Base-by-base conservation (phyloP, 805 yeast species). In the Wickerhamomyces subpelliculosus region DNA sequence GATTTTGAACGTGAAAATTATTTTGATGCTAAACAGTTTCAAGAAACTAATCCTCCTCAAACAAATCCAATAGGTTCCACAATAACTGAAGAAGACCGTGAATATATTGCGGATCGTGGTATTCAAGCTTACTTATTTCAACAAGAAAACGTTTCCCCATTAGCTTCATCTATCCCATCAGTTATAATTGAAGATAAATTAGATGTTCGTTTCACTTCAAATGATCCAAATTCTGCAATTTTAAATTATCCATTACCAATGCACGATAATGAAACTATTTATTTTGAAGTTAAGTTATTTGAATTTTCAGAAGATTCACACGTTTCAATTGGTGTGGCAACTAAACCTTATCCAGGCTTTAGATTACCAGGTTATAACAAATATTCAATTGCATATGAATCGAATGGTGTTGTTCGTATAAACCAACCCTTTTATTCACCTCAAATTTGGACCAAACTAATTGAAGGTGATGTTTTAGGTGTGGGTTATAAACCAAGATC, bases 291-390 rank as follows among this genome's bases (percentile, higher is more conserved):
- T 29, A 93, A 93, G 53, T 72, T 93, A 2, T 88, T 78, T 60
- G 87, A 82, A 28, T 67, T 74, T 37, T 78, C 83, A 2, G 56
- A 49, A n/a, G 62, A 57, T 30, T 60, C 74, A 0, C 40, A 62
- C 0, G 65, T 90, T 1, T 76, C 95, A 0, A 67, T 93, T 16
- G 98, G 98, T 0, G 54, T 93, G 4, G 72, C 89, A 1, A 76
- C 94, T 0, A 75, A 78, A 45, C 98, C 98, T 7, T 93, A 93
- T 53, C 98, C 98, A 2, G 78, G 82, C 61, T 93, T 93, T 61
- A 69, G 97, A 48, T 65, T 93, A 28, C 97, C 98, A 0, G 98
- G 98, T 0, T 74, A 93, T 53, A 95, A 88, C 51, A 72, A 80
- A 31, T 82, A 78, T 57, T 86, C 96, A 0, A 68, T 87, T 4